Evolutionary conservation across 257 asterid genomes (phyloP).

Genomic region (Cinchona pubescens): DNA sequence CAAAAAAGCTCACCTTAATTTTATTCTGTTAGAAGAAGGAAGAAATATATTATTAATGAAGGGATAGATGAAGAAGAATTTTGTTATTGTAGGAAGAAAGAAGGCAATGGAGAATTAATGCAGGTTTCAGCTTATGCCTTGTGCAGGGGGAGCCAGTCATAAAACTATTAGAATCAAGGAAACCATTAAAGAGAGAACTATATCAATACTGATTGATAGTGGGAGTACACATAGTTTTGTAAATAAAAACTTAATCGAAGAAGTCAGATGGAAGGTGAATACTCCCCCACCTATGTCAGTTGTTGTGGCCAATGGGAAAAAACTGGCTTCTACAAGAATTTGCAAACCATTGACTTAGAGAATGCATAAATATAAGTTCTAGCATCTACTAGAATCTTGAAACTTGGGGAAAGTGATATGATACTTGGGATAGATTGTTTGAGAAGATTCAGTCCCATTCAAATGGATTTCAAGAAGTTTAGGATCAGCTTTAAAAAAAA

Average conservation of each 20-base stretch:
- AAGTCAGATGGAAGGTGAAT: not conserved
- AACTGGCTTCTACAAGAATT: not conserved
- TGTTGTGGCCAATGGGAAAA: not conserved
- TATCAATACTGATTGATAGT: not conserved
- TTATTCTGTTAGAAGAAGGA: no score
- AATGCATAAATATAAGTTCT: not conserved
- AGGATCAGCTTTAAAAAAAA: not conserved
- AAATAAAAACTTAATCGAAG: not conserved
- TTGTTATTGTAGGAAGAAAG: no score
- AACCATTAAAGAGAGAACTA: not conserved
- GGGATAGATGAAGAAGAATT: no score
- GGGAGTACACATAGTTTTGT: not conserved
- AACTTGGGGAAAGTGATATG: not conserved
- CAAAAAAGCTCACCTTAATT: no score
- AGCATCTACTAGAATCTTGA: not conserved
- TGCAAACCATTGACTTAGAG: not conserved
- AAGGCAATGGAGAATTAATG: no score
- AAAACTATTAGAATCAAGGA: not conserved
- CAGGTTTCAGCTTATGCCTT: no score
- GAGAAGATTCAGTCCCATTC: not conserved
- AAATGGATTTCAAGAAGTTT: not conserved
- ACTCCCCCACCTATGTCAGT: not conserved
- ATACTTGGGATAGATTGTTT: not conserved
- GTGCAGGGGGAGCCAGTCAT: no score
- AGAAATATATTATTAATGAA: no score